Base-by-base conservation (phyloP, 1,139 yeast genomes). In the Saccharomycopsis crataegensis region DNA sequence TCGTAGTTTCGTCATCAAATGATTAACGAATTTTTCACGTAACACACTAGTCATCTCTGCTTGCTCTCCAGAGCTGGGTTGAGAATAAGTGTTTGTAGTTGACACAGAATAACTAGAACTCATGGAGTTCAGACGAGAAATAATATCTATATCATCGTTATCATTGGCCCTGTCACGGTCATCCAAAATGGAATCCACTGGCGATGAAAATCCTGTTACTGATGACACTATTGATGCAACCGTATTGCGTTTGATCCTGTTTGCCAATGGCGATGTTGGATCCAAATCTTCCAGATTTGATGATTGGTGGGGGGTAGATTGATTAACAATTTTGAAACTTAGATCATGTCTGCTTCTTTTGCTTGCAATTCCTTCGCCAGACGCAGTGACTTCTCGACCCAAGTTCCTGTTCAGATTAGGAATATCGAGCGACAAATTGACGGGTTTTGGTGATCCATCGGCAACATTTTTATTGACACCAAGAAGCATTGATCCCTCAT, bases 141-240 rank as follows among this genome's bases (percentile, higher is more conserved):
- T 16, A 22, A 22, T 22, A 22, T 22, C 28, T 22, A 22, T 22
- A 22, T 22, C 28, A 8, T n/a, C 32, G 45, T 8, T 6, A 16
- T 11, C 17, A 22, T 22, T 22, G 28, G 28, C 28, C 28, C 28
- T 22, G 28, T 4, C 28, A 28, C 28, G 14, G 12, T 37, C 11
- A 31, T 16, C 14, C 6, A 38, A 9, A 32, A 32, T 12, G 12
- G 16, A 12, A 8, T 8, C 38, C 4, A 9, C 8, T 12, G 54
- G 54, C 1, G 54, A 51, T 36, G 48, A 45, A 14, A 51, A 50
- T 6, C 47, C 16, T 8, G 46, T 17, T 9, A 38, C 16, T 8
- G 52, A 49, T 14, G 52, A 49, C 5, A 49, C 52, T n/a, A 52
- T 46, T n/a, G 51, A 52, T 3, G 55, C 48, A 12, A 52, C 50